phyloP scores from a whole-genome alignment of 2,329 filamentous ascomycete species.

The Penicillium crustosum region DNA sequence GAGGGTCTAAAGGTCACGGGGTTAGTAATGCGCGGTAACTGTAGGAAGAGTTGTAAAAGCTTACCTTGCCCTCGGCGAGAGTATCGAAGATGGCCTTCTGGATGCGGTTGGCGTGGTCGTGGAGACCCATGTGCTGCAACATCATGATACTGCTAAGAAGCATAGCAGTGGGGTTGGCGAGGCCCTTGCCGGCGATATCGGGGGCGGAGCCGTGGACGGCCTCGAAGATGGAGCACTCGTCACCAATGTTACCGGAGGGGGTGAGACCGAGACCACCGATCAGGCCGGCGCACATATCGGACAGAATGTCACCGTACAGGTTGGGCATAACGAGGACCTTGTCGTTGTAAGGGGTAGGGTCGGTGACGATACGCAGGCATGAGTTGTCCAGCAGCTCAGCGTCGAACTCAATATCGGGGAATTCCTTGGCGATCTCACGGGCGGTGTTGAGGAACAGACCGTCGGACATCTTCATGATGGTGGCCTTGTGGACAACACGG shows the following conservation, averaged over 20 bases:
- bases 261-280: conserved; percentile 97
- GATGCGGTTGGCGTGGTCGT: conserved; percentile 79
- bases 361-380: conserved; percentile 97
- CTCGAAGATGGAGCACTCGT: conserved; percentile 99
- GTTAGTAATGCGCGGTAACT: not conserved
- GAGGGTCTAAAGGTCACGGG: conserved; percentile 56
- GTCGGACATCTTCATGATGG: conserved; percentile 99
- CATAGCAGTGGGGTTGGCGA: conserved; percentile 96
- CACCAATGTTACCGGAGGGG: conserved; percentile 96
- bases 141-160: conserved; percentile 98
- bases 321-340: conserved; percentile 98
- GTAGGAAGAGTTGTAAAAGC: conserved; percentile 19
- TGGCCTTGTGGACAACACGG: conserved; percentile 98
- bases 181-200: conserved; percentile 91
- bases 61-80: conserved; percentile 87
- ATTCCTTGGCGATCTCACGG: conserved; percentile 86
- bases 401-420: conserved; percentile 93
- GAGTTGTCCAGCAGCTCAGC: conserved; percentile 98
- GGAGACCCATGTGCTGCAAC: conserved; percentile 96
- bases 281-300: conserved; percentile 98
- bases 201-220: conserved; percentile 97
- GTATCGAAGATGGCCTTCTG: conserved; percentile 95
- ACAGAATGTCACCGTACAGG: conserved; percentile 98
- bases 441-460: conserved; percentile 94
- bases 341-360: conserved; percentile 96